Conservation (phyloP, 768 basidiomycete genomes). For the Mycena crocata region DNA sequence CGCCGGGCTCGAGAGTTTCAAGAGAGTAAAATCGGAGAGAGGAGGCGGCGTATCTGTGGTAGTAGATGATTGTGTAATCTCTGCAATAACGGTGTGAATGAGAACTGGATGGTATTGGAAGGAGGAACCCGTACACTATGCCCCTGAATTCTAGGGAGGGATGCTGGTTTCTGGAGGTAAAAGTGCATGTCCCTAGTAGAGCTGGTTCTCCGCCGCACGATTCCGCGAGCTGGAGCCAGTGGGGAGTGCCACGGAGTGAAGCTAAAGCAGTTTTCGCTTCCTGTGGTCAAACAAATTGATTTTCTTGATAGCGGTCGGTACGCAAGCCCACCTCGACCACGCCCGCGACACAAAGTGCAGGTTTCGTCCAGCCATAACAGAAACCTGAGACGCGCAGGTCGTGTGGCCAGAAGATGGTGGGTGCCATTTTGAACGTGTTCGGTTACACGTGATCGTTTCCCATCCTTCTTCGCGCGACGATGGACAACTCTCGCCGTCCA, state of each 20-base stretch:
- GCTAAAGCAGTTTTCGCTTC: slow-evolving; percentile 35
- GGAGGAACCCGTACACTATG: slow-evolving; percentile 19
- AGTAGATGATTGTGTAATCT: slow-evolving; percentile 55
- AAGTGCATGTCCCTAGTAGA: slow-evolving; percentile 48
- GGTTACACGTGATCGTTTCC: slow-evolving; percentile 45
- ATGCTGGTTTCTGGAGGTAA: slow-evolving; percentile 30
- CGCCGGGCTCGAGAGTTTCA: slow-evolving; percentile 43
- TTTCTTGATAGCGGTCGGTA: neutral
- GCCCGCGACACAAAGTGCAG: slow-evolving; percentile 64
- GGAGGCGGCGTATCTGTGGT: slow-evolving; percentile 62
- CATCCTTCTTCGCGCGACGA: slow-evolving; percentile 27
- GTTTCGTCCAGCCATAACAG: slow-evolving; percentile 69
- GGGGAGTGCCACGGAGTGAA: slow-evolving; percentile 33
- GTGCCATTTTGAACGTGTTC: slow-evolving; percentile 35
- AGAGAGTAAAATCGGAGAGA: slow-evolving; percentile 77
- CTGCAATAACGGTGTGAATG: slow-evolving; percentile 28
- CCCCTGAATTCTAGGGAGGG: slow-evolving; percentile 23
- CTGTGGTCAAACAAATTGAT: slow-evolving; percentile 24
- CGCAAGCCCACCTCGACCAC: slow-evolving; percentile 51
- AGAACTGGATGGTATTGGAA: slow-evolving; percentile 11
- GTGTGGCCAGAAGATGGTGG: slow-evolving; percentile 69
- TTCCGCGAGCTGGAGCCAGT: slow-evolving; percentile 41
- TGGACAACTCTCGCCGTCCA: slow-evolving; percentile 63
- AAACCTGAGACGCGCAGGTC: slow-evolving; percentile 60
- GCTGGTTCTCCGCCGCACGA: slow-evolving; percentile 46